Evolutionary conservation across 2,329 filamentous ascomycete species (phyloP), one percentile per base, ranked within the genome.

Genomic region (Coccinonectria pachysandricola): DNA sequence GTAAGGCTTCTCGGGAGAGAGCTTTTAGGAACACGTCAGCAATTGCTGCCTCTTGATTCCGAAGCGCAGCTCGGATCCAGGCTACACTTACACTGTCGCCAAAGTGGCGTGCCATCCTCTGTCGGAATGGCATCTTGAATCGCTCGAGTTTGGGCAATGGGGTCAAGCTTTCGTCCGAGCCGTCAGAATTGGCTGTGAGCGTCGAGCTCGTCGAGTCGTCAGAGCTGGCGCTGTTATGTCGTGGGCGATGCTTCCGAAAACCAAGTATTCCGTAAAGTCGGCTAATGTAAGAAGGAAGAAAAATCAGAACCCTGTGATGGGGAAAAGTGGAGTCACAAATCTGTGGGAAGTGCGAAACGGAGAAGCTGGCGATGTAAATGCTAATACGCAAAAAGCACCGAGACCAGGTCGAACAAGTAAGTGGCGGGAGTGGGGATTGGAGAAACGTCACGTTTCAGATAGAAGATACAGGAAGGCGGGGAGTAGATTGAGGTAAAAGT

Each of bases 51-150:
- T n/a, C n/a, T n/a, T n/a, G n/a, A 21, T 21, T 21, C 11, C 7
- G 8, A 12, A 11, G 20, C 20, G 11, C 7, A 7, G 22, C 31
- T 24, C 30, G 35, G 23, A 23, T 24, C 17, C 26, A 19, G 17
- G 15, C 27, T 24, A 26, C 21, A 40, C 19, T 45, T 55, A 63
- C 59, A 37, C 60, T 55, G 39, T 64, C 61, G 45, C 61, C 61
- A 34, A 65, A 60, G 26, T 60, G 59, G 46, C 61, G 61, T 27
- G 59, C 59, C 49, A 65, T 56, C 28, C 53, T 52, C 38, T 58
- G 50, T 28, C 55, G 48, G 32, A 59, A 55, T 12, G 54, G 52
- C 55, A 59, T 58, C 31, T 39, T 54, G 24, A 28, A 27, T 23
- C 39, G 36, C 26, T 40, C 36, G 19, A 36, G 28, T 20, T 37